phyloP scores from a whole-genome alignment of 1,284 basidiomycete genomes.

The Austroboletus niveus region DNA sequence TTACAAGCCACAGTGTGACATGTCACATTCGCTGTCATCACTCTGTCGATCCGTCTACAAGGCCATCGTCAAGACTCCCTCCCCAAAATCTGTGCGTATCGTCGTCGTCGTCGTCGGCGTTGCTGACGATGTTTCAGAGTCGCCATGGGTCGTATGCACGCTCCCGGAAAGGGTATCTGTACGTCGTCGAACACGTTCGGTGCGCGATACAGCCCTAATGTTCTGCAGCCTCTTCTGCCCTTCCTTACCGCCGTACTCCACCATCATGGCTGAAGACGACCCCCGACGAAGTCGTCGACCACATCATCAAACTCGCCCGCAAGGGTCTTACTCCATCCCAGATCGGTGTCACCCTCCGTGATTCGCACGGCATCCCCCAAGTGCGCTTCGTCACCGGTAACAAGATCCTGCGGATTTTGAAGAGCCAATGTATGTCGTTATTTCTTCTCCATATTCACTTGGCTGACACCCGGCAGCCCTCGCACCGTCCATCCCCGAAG shows the following conservation, averaged over 20 bases:
- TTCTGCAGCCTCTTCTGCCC: constrained; percentile 87
- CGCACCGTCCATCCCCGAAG: constrained; percentile 97
- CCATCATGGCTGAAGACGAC: constrained; percentile 97
- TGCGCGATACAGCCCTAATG: background rate
- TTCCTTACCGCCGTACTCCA: constrained; percentile 94
- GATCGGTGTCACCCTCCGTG: constrained; percentile 97
- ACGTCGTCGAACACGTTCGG: constrained; percentile 33
- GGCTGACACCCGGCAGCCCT: constrained; percentile 60
- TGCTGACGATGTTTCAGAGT: constrained; percentile 28
- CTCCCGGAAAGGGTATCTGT: constrained; percentile 98
- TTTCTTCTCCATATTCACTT: constrained; percentile 24
- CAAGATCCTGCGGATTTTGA: constrained; percentile 99
- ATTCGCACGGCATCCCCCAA: constrained; percentile 96
- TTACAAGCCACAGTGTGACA: constrained; percentile 33
- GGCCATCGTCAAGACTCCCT: constrained; percentile 39
- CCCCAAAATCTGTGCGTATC: constrained; percentile 37
- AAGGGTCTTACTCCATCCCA: constrained; percentile 98
- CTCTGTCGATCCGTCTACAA: constrained; percentile 24
- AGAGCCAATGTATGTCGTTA: constrained; percentile 77
- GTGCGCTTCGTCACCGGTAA: constrained; percentile 98
- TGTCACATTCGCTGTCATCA: constrained; percentile 33
- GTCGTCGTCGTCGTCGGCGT: constrained; percentile 2
- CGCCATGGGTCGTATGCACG: constrained; percentile 93
- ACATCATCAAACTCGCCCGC: constrained; percentile 96
- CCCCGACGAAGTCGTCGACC: constrained; percentile 92